Conservation (phyloP, 176 grass and related monocot species). For the Chrysopogon serrulatus region DNA sequence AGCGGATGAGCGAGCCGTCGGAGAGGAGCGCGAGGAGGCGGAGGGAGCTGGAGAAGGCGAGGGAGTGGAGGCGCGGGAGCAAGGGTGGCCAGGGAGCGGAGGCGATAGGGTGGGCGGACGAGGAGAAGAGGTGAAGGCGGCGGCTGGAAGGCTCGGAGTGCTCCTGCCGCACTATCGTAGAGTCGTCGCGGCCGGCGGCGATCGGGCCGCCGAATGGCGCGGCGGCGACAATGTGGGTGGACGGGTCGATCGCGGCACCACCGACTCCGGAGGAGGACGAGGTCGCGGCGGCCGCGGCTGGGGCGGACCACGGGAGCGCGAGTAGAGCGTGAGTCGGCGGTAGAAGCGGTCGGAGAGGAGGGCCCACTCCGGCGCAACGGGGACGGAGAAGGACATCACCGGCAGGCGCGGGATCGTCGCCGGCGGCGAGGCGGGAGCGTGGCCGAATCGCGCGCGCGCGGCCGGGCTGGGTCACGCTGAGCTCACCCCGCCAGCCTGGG, state of each 20-base stretch:
- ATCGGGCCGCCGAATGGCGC: constrained; percentile 79
- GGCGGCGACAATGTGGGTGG: constrained; percentile 62
- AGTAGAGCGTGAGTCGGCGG: constrained; percentile 49
- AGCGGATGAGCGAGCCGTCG: constrained; percentile 75
- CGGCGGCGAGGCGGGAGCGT: constrained; percentile 10
- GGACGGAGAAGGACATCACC: constrained; percentile 64
- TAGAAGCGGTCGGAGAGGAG: constrained; percentile 84
- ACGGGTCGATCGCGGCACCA: constrained; percentile 89
- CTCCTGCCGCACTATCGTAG: constrained; percentile 93
- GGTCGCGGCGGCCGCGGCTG: not conserved
- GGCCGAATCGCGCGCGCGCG: constrained; percentile 30
- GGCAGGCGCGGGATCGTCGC: not conserved
- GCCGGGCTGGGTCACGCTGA: too few relatives aligned
- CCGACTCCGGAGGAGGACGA: too few relatives aligned
- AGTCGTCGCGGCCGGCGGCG: constrained; percentile 90
- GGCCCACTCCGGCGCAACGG: constrained; percentile 95
- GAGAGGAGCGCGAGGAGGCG: constrained; percentile 64
- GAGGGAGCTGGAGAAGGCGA: constrained; percentile 78
- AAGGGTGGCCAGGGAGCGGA: constrained; percentile 71
- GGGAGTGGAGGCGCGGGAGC: constrained; percentile 67
- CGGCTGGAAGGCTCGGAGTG: constrained; percentile 82
- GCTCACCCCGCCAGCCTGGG: too few relatives aligned
- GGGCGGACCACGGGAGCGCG: constrained; percentile 46
- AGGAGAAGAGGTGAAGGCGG: constrained; percentile 81
- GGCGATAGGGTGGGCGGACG: constrained; percentile 54